phyloP scores from a whole-genome alignment of 306 rosid genomes.

The Cucumis melo region DNA sequence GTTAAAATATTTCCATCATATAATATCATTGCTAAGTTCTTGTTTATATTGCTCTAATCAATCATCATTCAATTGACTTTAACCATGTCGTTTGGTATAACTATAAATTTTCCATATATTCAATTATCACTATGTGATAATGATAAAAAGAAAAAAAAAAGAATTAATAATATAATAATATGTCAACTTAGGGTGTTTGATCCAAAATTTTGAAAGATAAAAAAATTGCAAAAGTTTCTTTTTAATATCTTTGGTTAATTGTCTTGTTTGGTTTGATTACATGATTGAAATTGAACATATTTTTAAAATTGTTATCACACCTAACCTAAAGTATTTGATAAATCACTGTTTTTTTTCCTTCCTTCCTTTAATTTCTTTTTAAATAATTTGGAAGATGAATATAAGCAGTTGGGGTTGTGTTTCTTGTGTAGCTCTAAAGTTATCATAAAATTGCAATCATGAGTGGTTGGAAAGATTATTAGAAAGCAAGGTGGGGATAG shows the following conservation, averaged over 20 bases:
- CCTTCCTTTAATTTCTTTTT: too few relatives aligned
- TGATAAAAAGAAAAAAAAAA: background rate
- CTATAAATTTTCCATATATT: background rate
- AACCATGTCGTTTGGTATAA: background rate
- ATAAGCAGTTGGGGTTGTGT: background rate
- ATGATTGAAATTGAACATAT: background rate
- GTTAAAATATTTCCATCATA: background rate
- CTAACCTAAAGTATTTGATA: background rate
- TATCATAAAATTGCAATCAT: background rate
- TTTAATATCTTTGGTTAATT: background rate
- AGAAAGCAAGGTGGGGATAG: background rate
- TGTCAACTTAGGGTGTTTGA: background rate
- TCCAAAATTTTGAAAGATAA: background rate
- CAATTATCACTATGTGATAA: background rate
- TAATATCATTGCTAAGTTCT: background rate
- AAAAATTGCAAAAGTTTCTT: background rate
- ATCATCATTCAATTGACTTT: background rate
- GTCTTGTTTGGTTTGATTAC: background rate
- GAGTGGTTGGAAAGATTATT: background rate
- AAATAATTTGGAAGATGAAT: background rate
- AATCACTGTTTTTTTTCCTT: background rate
- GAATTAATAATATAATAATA: background rate
- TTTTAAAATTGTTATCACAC: background rate
- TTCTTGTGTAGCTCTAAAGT: background rate
- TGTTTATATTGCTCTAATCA: background rate